Conservation (phyloP, 2,329 filamentous ascomycete genomes). For the Fusarium cicatricum region DNA sequence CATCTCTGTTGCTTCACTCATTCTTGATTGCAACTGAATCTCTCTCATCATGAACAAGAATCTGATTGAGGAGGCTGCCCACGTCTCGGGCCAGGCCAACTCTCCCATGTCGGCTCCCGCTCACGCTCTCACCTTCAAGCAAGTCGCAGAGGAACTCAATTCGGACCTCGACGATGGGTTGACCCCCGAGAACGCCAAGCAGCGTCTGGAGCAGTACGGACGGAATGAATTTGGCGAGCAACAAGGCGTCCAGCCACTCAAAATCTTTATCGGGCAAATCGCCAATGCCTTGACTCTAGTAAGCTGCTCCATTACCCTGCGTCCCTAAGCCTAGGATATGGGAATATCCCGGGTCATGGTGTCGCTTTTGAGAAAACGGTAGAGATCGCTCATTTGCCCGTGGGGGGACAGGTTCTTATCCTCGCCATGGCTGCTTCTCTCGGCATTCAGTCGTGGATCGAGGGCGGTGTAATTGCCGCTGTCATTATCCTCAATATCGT, state of each 20-base stretch:
- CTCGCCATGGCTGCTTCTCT: slow-evolving; percentile 67
- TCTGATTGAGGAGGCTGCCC: slow-evolving; percentile 14
- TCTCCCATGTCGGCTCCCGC: slow-evolving; percentile 36
- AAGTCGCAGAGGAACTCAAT: slow-evolving; percentile 29
- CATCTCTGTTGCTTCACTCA: not conserved
- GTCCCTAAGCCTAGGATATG: not conserved
- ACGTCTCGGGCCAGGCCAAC: slow-evolving; percentile 38
- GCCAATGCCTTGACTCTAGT: slow-evolving; percentile 76
- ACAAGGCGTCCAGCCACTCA: slow-evolving; percentile 65
- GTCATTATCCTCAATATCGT: slow-evolving; percentile 67
- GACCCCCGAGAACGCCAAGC: slow-evolving; percentile 49
- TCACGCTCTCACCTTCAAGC: slow-evolving; percentile 28
- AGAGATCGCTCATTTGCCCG: slow-evolving; percentile 31
- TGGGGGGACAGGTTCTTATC: slow-evolving; percentile 56
- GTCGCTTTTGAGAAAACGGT: slow-evolving; percentile 11
- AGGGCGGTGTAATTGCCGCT: slow-evolving; percentile 65
- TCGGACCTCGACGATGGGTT: slow-evolving; percentile 25
- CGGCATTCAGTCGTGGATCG: slow-evolving; percentile 66
- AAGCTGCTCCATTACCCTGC: slow-evolving; percentile 27
- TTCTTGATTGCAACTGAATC: not conserved
- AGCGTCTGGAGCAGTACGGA: slow-evolving; percentile 64
- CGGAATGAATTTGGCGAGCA: slow-evolving; percentile 70
- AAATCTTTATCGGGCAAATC: slow-evolving; percentile 71
- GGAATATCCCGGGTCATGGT: not conserved
- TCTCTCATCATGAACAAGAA: slow-evolving; percentile 23